These are phyloP conservation scores for Mortierella sp. DNA, from an alignment of 371 early-diverging fungal species.

Conservation along the genomic window DNA sequence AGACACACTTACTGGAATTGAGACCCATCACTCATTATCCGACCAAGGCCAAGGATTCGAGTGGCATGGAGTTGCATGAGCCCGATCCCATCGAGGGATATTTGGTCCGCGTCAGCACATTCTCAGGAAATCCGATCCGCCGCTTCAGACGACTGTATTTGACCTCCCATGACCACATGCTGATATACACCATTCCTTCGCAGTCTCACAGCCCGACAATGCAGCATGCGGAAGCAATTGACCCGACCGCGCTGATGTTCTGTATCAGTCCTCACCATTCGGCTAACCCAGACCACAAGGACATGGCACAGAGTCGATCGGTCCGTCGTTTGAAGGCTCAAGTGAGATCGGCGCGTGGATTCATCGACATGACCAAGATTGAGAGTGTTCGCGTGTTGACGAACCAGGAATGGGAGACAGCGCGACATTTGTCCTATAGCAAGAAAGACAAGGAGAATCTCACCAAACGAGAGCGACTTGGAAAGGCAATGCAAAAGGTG, in stretches of 20 bases:
- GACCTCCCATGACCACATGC: constrained; percentile 67
- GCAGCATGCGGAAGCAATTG: constrained; percentile 37
- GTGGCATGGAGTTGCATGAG: constrained; percentile 59
- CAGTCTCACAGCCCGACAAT: constrained; percentile 47
- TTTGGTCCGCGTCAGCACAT: constrained; percentile 60
- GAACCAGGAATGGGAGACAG: constrained; percentile 41
- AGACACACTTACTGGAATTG: constrained; percentile 71
- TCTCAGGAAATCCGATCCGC: constrained; percentile 59
- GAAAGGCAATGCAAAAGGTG: constrained; percentile 17
- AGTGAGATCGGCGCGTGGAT: constrained; percentile 61
- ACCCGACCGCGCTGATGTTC: constrained; percentile 46
- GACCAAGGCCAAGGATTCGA: constrained; percentile 46
- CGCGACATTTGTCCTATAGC: constrained; percentile 25
- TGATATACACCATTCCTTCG: constrained; percentile 59
- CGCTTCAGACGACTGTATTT: constrained; percentile 60
- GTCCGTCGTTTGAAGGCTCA: constrained; percentile 62
- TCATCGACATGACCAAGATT: constrained; percentile 69
- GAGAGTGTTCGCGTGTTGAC: constrained; percentile 24
- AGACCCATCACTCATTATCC: constrained; percentile 68
- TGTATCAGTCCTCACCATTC: constrained; percentile 54
- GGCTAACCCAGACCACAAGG: constrained; percentile 47
- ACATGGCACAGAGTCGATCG: constrained; percentile 51
- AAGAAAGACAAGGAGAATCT: constrained; percentile 13
- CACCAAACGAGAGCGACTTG: constrained; percentile 12
- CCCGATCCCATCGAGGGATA: constrained; percentile 72